Percentiles rank a stretch among this genome's conserved stretches.
Conservation (phyloP, 2,329 filamentous ascomycete genomes). For the Cordyceps cicadae region DNA sequence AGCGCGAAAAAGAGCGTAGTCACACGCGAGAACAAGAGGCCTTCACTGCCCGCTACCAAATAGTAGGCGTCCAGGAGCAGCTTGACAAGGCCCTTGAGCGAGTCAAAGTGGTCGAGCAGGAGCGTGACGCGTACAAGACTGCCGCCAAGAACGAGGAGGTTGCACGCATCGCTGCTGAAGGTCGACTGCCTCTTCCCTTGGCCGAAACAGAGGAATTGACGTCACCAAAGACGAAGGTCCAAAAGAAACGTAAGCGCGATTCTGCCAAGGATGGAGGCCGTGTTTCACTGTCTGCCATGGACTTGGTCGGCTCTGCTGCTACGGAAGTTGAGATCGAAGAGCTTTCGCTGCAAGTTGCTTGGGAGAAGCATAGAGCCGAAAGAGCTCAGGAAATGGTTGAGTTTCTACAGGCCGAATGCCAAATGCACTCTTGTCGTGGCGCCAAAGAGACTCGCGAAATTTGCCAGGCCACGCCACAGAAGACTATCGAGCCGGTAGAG, state of each 20-base stretch:
- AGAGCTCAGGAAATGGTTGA: slow-evolving; percentile 65
- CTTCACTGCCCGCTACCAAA: slow-evolving; percentile 57
- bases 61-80: slow-evolving; percentile 59
- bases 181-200: slow-evolving; percentile 56
- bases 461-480: background rate
- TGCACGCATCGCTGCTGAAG: slow-evolving; percentile 63
- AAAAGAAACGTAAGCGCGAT: slow-evolving; percentile 19
- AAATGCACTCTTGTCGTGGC: slow-evolving; percentile 58
- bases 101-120: slow-evolving; percentile 59
- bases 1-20: slow-evolving; percentile 55
- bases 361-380: slow-evolving; percentile 56
- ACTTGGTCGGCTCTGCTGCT: slow-evolving; percentile 46
- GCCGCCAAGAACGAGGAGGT: slow-evolving; percentile 67
- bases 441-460: slow-evolving; percentile 27
- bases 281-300: slow-evolving; percentile 38
- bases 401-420: slow-evolving; percentile 68
- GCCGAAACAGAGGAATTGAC: slow-evolving; percentile 48
- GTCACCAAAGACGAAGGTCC: slow-evolving; percentile 49
- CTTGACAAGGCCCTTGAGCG: slow-evolving; percentile 55
- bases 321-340: slow-evolving; percentile 53
- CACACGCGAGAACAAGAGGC: slow-evolving; percentile 59
- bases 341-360: slow-evolving; percentile 42
- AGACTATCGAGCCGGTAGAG: background rate
- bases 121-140: slow-evolving; percentile 65
- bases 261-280: slow-evolving; percentile 31